Conservation (phyloP, 352 stramenopile species). For the Globisporangium canariense region DNA sequence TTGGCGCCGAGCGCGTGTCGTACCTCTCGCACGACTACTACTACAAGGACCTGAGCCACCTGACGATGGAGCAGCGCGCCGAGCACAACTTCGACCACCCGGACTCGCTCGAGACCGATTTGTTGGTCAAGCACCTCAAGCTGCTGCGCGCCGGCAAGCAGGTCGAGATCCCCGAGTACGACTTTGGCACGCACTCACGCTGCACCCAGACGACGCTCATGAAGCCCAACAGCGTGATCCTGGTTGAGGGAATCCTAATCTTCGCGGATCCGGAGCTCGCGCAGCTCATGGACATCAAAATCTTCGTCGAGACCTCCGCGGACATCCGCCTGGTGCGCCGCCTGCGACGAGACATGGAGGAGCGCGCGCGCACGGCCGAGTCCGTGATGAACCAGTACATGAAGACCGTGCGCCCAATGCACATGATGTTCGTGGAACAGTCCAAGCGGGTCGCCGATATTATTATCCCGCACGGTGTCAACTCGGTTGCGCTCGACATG, state of each 20-base stretch:
- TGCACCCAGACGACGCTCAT: conserved; percentile 74
- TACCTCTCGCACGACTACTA: conserved; percentile 97
- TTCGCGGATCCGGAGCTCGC: conserved; percentile 90
- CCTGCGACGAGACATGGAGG: conserved; percentile 92
- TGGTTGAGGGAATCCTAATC: conserved; percentile 97
- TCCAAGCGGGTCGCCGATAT: conserved; percentile 94
- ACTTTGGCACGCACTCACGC: conserved; percentile 94
- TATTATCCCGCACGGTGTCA: conserved; percentile 93
- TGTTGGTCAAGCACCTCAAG: conserved; percentile 91
- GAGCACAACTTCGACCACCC: conserved; percentile 98
- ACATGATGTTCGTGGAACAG: conserved; percentile 97
- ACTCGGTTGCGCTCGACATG: conserved; percentile 92
- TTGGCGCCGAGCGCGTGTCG: conserved; percentile 87
- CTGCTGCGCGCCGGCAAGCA: conserved; percentile 82
- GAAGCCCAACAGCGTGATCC: conserved; percentile 90
- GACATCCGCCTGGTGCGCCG: conserved; percentile 94
- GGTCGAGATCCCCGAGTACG: conserved; percentile 93
- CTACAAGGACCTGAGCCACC: conserved; percentile 92
- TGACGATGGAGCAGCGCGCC: conserved; percentile 84
- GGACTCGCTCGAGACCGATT: conserved; percentile 93
- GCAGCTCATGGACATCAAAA: conserved; percentile 95
- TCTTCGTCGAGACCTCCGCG: conserved; percentile 95
- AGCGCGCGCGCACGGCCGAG: conserved; percentile 92
- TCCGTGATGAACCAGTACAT: conserved; percentile 97
- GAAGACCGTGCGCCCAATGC: conserved; percentile 97